A percentile compares a stretch with the other conserved stretches of the same genome.
Conservation (phyloP, 495 filamentous ascomycete species). For the Beverwykella pulmonaria region DNA sequence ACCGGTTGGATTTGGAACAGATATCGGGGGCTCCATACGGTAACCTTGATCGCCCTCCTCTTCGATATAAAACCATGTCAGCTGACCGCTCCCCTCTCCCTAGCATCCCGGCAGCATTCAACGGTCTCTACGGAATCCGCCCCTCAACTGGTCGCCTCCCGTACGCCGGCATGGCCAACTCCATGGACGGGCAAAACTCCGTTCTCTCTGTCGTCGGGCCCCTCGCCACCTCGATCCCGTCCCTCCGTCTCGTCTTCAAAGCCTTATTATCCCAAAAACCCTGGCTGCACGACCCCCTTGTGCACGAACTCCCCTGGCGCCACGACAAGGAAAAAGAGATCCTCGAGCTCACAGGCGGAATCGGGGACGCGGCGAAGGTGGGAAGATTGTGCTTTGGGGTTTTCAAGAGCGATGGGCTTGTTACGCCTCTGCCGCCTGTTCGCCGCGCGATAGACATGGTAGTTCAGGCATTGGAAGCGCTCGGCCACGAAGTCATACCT, state of each 20-base stretch:
- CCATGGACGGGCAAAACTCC: slow-evolving; percentile 62
- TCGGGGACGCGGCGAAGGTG: slow-evolving; percentile 19
- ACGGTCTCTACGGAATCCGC: slow-evolving; percentile 51
- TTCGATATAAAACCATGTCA: too few relatives aligned
- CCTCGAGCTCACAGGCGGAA: slow-evolving; percentile 47
- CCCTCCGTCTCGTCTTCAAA: slow-evolving; percentile 59
- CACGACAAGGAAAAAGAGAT: slow-evolving; percentile 55
- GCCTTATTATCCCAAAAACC: slow-evolving; percentile 58
- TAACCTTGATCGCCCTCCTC: too few relatives aligned
- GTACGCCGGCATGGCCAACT: slow-evolving; percentile 56
- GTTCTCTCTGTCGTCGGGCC: slow-evolving; percentile 63
- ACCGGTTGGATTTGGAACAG: slow-evolving; percentile 48
- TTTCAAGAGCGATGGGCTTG: slow-evolving; percentile 54
- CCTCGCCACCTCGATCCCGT: slow-evolving; percentile 53
- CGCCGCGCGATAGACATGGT: slow-evolving; percentile 57
- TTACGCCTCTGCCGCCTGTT: slow-evolving; percentile 58
- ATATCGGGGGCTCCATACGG: slow-evolving; percentile 53
- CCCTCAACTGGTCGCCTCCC: slow-evolving; percentile 52
- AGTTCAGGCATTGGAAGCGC: slow-evolving; percentile 52
- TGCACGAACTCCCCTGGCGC: slow-evolving; percentile 65
- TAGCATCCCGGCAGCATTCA: slow-evolving; percentile 54
- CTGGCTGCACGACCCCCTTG: slow-evolving; percentile 67
- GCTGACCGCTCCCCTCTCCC: too few relatives aligned
- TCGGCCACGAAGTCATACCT: slow-evolving; percentile 61
- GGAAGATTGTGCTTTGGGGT: slow-evolving; percentile 57